Percentiles rank a stretch among this genome's conserved stretches.
Conservation (phyloP, 768 basidiomycete genomes). For the Tricholoma matsutake region DNA sequence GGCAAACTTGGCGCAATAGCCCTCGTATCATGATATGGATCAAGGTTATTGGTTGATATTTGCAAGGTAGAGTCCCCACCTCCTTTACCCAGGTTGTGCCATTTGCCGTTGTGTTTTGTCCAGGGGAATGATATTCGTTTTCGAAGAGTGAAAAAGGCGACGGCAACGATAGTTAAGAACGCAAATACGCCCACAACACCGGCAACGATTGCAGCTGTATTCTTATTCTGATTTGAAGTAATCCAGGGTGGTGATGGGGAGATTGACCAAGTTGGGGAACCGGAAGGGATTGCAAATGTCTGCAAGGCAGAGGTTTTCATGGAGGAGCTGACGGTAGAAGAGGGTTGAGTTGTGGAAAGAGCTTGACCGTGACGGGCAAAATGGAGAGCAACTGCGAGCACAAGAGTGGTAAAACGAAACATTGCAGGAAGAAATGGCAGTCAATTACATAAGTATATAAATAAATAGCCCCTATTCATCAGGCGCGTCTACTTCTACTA, state of each 20-base stretch:
- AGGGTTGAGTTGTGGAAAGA: too few relatives aligned
- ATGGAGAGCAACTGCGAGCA: too few relatives aligned
- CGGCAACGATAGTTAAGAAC: conserved; percentile 8
- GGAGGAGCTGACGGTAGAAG: too few relatives aligned
- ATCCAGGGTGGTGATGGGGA: not conserved
- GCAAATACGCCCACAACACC: conserved; percentile 14
- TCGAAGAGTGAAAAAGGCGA: conserved; percentile 11
- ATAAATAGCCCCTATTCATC: too few relatives aligned
- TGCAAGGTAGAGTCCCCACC: not conserved
- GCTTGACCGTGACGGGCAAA: too few relatives aligned
- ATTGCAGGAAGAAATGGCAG: too few relatives aligned
- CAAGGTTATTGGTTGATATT: not conserved
- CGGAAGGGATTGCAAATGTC: not conserved
- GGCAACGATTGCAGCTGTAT: conserved; percentile 15
- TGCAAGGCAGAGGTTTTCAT: too few relatives aligned
- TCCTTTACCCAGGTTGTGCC: conserved; percentile 10
- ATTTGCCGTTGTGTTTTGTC: not conserved
- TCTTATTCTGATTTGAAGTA: not conserved
- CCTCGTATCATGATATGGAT: conserved; percentile 1
- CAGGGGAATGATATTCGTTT: not conserved
- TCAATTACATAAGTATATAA: too few relatives aligned
- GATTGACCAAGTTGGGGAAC: conserved; percentile 8
- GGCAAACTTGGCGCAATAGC: not conserved
- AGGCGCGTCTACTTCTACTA: too few relatives aligned
- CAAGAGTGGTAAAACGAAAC: too few relatives aligned